Evolutionary conservation across 306 rosid species (phyloP), one percentile per base, ranked within the genome.

Genomic region (Luffa acutangula): DNA sequence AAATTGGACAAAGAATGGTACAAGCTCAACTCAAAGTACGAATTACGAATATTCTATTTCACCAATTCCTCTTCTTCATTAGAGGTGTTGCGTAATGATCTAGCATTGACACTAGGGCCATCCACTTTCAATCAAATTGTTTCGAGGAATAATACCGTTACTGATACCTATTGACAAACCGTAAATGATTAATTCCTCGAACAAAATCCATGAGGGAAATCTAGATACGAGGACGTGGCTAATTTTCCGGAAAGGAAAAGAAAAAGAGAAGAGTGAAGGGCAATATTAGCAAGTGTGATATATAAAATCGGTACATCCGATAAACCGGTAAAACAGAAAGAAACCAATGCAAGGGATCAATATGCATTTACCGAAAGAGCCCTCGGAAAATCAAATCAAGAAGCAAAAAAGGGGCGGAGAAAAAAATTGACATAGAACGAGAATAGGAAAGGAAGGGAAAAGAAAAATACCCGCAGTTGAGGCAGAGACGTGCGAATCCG

Each of bases 401-500:
- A 41, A 31, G 5, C 58, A 3, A 3, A 13, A 64, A 13, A n/a
- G 5, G 3, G 3, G 36, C 37, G 62, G 33, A 46, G 21, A 3
- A 13, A 84, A 84, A 63, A 73, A 77, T 77, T 49, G 20, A 56
- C 84, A 85, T 79, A 79, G 9, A 75, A 34, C 64, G 15, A 75
- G 52, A 15, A 60, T 11, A 78, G 14, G n/a, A 36, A 13, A 2
- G 5, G 45, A 39, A 45, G 4, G 41, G 31, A 41, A 60, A 78
- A 33, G 80, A 53, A 39, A 37, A 49, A 75, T 93, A 95, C 99
- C 99, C 99, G 93, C 99, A 95, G 75, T 81, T 83, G 82, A 20
- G 81, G 85, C 99, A 95, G 49, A 93, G 91, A 85, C 89, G 87
- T n/a, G 97, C 94, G 42, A 89, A 95, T 88, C 96, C 96, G 84